Conservation (phyloP, 1,284 basidiomycete genomes). For the Sanghuangporus weigelae region DNA sequence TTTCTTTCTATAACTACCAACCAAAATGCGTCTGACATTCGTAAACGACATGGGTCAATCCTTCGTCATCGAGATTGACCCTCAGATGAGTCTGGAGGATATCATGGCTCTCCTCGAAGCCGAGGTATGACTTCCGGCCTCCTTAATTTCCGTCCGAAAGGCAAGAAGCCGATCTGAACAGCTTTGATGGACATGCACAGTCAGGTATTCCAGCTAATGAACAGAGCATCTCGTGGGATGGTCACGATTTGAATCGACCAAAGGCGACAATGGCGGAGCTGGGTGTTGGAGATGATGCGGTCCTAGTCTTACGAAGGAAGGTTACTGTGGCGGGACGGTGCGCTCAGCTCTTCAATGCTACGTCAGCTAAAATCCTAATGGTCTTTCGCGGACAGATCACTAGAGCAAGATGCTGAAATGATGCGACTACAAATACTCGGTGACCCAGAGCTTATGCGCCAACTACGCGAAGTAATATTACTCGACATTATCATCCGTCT, state of each 20-base stretch:
- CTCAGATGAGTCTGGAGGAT: conserved; percentile 83
- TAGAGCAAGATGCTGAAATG: conserved; percentile 82
- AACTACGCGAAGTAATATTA: conserved; percentile 57
- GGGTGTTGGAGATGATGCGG: conserved; percentile 57
- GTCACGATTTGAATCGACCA: conserved; percentile 55
- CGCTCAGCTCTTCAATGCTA: conserved; percentile 22
- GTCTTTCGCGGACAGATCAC: conserved; percentile 34
- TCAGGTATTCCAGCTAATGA: conserved; percentile 65
- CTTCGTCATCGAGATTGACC: conserved; percentile 79
- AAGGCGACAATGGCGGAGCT: conserved; percentile 63
- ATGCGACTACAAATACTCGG: conserved; percentile 86
- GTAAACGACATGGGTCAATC: conserved; percentile 71
- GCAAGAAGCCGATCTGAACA: background rate
- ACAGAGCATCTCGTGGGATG: conserved; percentile 65
- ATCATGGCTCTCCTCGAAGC: conserved; percentile 86
- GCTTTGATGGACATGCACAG: conserved; percentile 30
- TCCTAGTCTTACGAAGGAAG: conserved; percentile 63
- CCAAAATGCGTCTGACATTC: conserved; percentile 76
- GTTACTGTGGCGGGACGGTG: conserved; percentile 58
- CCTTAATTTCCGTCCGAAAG: conserved; percentile 4
- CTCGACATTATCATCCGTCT: background rate
- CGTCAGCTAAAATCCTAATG: background rate
- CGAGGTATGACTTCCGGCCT: conserved; percentile 53
- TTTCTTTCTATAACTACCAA: conserved; percentile 12
- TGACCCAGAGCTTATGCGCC: conserved; percentile 73